phyloP scores from a whole-genome alignment of 2,329 filamentous ascomycete genomes.

The Aspergillus amoenus region DNA sequence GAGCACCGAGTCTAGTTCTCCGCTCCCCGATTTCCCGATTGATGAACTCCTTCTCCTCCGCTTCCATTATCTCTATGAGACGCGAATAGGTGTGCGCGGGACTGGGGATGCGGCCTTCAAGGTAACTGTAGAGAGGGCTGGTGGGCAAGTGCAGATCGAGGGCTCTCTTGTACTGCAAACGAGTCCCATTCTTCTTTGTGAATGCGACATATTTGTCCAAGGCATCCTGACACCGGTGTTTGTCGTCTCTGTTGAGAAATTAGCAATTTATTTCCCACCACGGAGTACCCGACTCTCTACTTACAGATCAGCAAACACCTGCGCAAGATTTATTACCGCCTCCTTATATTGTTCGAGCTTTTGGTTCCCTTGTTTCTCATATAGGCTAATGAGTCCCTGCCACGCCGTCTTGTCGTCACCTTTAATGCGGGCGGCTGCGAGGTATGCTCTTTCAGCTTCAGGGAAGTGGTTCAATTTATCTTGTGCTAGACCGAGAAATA shows the following conservation, averaged over 20 bases:
- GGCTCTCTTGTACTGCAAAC: conserved; percentile 71
- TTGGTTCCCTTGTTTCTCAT: conserved; percentile 70
- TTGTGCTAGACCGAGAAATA: conserved; percentile 84
- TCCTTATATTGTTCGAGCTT: conserved; percentile 73
- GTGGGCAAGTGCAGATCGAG: conserved; percentile 75
- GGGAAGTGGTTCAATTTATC: conserved; percentile 72
- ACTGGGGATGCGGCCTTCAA: conserved; percentile 80
- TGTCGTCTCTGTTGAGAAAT: conserved; percentile 51
- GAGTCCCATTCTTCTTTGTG: conserved; percentile 70
- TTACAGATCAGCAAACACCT: conserved; percentile 68
- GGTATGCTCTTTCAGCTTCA: conserved; percentile 75
- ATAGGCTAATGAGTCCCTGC: conserved; percentile 85
- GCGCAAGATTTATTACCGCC: conserved; percentile 70
- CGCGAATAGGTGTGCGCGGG: conserved; percentile 78
- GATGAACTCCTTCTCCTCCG: conserved; percentile 83
- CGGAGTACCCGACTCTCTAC: conserved; percentile 9
- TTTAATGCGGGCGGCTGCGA: conserved; percentile 68
- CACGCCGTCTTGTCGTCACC: conserved; percentile 78
- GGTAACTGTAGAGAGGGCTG: conserved; percentile 73
- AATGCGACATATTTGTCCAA: conserved; percentile 79
- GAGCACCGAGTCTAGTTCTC: conserved; percentile 81
- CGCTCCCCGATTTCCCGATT: conserved; percentile 88
- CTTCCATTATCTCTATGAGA: conserved; percentile 79
- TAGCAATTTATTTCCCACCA: conserved; percentile 8
- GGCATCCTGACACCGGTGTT: conserved; percentile 58